A percentile compares a stretch with the other conserved stretches of the same genome.
Evolutionary conservation across 2,329 filamentous ascomycete genomes (phyloP).

Genomic region (Curvularia lunata): DNA sequence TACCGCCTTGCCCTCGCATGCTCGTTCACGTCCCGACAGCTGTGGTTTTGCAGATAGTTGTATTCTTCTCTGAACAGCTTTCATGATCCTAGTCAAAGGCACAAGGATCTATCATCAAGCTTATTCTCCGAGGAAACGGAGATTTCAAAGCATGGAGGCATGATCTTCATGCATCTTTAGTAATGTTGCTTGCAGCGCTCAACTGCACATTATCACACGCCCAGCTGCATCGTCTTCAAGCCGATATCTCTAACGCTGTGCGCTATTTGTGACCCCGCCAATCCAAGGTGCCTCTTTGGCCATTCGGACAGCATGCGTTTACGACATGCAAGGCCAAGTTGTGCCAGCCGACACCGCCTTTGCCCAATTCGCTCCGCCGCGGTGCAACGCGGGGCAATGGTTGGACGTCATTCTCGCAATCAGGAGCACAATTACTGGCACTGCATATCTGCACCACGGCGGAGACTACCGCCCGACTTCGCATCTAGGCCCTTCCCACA

Average conservation of each 20-base stretch:
- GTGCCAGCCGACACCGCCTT: constrained; percentile 3
- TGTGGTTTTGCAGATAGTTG: not conserved
- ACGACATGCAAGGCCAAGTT: not conserved
- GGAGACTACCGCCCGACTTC: not conserved
- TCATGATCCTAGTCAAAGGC: not conserved
- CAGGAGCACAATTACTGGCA: not conserved
- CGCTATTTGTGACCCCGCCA: not conserved
- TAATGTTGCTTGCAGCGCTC: not conserved
- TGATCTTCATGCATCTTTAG: not conserved
- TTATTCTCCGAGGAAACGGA: not conserved
- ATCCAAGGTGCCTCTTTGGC: not conserved
- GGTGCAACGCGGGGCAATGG: constrained; percentile 4
- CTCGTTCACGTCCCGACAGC: not conserved
- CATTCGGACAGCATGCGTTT: not conserved
- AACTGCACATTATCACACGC: not conserved
- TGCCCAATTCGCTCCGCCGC: not conserved
- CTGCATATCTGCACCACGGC: not conserved
- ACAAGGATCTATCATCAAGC: not conserved
- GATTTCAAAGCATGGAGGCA: not conserved
- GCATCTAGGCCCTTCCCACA: not conserved
- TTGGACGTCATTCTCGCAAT: constrained; percentile 1
- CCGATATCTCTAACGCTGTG: not conserved
- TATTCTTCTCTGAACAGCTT: not conserved
- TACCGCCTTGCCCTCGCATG: not conserved
- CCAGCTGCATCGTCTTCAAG: not conserved